phyloP scores from a whole-genome alignment of 2,329 filamentous ascomycete genomes.

The Ascochyta rabiei region DNA sequence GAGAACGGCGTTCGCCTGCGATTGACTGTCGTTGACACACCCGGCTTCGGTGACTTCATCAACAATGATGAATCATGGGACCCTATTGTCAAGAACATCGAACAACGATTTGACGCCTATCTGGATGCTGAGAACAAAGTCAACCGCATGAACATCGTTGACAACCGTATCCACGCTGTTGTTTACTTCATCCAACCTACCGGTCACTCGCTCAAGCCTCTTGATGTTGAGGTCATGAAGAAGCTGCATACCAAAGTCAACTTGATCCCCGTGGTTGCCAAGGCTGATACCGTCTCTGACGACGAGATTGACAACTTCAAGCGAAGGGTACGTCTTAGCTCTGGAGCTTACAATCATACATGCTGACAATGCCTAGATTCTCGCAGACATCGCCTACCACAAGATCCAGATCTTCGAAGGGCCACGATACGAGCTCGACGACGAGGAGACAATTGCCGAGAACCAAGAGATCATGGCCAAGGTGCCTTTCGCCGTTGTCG shows the following conservation, averaged over 20 bases:
- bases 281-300: conserved; percentile 96
- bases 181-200: conserved; percentile 99
- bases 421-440: conserved; percentile 96
- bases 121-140: conserved; percentile 99
- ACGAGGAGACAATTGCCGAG: conserved; percentile 99
- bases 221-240: conserved; percentile 99
- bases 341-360: neutral
- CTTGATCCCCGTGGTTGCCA: conserved; percentile 98
- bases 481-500: conserved; percentile 97
- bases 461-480: conserved; percentile 99
- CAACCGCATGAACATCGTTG: conserved; percentile 99
- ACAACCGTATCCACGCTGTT: conserved; percentile 98
- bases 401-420: conserved; percentile 99
- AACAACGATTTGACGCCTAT: conserved; percentile 98
- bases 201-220: conserved; percentile 95
- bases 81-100: conserved; percentile 98
- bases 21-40: conserved; percentile 95
- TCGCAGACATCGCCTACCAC: conserved; percentile 95
- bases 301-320: conserved; percentile 96
- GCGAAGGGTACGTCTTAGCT: conserved; percentile 74
- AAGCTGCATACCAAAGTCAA: conserved; percentile 99
- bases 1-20: conserved; percentile 97
- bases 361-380: conserved; percentile 67
- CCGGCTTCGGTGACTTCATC: conserved; percentile 98
- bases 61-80: conserved; percentile 99